Evolutionary conservation across 352 stramenopile genomes (phyloP).

Genomic region (Globisporangium carolinianum): DNA sequence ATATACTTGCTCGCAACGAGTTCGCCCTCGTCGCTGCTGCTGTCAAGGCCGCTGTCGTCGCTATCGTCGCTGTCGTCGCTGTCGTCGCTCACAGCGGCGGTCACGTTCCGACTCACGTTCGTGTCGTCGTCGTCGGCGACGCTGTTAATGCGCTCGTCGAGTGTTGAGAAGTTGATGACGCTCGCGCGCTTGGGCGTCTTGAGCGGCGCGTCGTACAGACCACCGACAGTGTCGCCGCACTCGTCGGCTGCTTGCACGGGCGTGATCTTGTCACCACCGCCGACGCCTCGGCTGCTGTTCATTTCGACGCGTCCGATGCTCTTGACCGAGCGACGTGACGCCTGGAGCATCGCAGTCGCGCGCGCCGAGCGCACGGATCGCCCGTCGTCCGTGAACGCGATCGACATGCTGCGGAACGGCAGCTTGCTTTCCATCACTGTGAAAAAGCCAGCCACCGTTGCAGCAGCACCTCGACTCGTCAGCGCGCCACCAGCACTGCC

Average conservation of each 20-base stretch:
- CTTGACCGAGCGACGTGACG: neutral
- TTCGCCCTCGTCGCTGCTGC: no score
- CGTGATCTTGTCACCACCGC: slow-evolving; percentile 7
- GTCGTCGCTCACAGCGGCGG: neutral
- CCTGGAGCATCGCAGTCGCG: neutral
- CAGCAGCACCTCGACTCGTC: neutral
- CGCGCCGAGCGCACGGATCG: slow-evolving; percentile 6
- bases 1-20: no score
- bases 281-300: neutral
- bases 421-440: slow-evolving; percentile 10
- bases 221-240: neutral
- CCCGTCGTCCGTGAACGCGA: slow-evolving; percentile 10
- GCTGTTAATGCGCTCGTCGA: slow-evolving; percentile 1
- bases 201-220: no score
- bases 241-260: slow-evolving; percentile 9
- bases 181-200: neutral
- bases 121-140: slow-evolving; percentile 1
- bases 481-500: neutral
- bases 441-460: slow-evolving; percentile 16
- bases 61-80: neutral
- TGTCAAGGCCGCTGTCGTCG: no score
- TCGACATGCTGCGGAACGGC: slow-evolving; percentile 23
- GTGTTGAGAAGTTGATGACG: slow-evolving; percentile 2
- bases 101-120: neutral
- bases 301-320: slow-evolving; percentile 1